phyloP scores from a whole-genome alignment of 192 early-diverging fungal species.

The Neocallimastix lanati region DNA sequence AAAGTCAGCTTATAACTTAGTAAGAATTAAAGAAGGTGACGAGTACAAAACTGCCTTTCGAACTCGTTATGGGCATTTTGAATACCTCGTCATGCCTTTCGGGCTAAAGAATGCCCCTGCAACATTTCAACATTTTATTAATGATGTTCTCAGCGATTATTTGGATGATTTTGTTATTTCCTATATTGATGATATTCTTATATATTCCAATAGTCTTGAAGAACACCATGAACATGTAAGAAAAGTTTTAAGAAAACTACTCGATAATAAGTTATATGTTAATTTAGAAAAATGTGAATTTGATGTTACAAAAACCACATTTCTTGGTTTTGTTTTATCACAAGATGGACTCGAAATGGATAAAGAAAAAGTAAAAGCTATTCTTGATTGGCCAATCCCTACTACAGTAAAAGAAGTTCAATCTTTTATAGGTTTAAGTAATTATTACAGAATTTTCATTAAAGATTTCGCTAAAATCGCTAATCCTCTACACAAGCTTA shows the following conservation, averaged over 20 bases:
- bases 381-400: conserved; percentile 9
- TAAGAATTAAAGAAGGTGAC: conserved; percentile 2
- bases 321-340: conserved; percentile 11
- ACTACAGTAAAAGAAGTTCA: conserved; percentile 4
- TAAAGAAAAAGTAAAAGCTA: conserved; percentile 7
- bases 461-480: conserved; percentile 5
- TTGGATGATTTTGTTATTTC: background rate
- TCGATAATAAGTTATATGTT: conserved; percentile 8
- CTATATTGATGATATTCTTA: conserved; percentile 2
- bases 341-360: conserved; percentile 13
- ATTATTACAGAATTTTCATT: conserved; percentile 14
- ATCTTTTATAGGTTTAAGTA: conserved; percentile 8
- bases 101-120: conserved; percentile 16
- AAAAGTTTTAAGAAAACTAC: conserved; percentile 7
- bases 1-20: background rate
- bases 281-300: conserved; percentile 21
- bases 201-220: conserved; percentile 2
- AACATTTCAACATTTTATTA: conserved; percentile 17
- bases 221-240: conserved; percentile 8
- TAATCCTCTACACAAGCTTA: conserved; percentile 6
- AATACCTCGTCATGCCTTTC: conserved; percentile 17
- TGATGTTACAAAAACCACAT: background rate
- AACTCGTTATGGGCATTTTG: conserved; percentile 7
- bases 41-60: conserved; percentile 14
- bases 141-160: conserved; percentile 9